Base-by-base conservation (phyloP, 495 filamentous ascomycete genomes). In the Entonaema liquescens region DNA sequence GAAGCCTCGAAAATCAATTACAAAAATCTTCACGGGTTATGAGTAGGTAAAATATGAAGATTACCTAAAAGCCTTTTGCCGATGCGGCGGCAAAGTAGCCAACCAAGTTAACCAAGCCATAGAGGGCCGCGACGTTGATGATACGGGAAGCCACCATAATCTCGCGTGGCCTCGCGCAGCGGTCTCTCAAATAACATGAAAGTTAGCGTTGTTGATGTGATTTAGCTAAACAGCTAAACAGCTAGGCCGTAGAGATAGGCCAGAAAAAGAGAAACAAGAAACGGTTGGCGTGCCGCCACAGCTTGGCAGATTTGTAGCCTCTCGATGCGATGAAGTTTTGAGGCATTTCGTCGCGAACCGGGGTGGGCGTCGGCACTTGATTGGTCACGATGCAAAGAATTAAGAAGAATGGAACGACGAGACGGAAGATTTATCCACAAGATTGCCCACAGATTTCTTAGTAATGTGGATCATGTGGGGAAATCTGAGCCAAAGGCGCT, bases 381-480 rank as follows among this genome's bases (percentile, higher is more conserved):
- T 73, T 73, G 70, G 70, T 68, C 40, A 31, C 25, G 70, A 73
- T 73, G 70, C 61, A 73, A 68, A 73, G 70, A 73, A 73, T 73
- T 26, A 13, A 65, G 35, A 36, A 68, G 13, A 44, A 44, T 62
- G 70, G 64, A 65, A 73, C 65, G 50, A 67, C 28, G 29, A 63
- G 59, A 63, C 52, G 56, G 62, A 55, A 44, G 26, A 59, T 31
- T 31, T 69, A 52, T 28, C 49, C 49, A 52, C 49, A 52, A 8
- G 13, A 25, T 52, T 21, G n/a, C 3, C 7, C 15, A 44, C 17
- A 17, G 40, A 44, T 44, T 44, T 3, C 9, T 17, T 17, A 19
- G n/a, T 44, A 44, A 44, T 19, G 40, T 21, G 17, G 17, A 47
- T 13, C 19, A 47, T 66, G 33, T 71, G 64, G 63, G 59, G 69